Evolutionary conservation across 2,329 filamentous ascomycete genomes (phyloP).

Genomic region (Aspergillus pseudotamarii): DNA sequence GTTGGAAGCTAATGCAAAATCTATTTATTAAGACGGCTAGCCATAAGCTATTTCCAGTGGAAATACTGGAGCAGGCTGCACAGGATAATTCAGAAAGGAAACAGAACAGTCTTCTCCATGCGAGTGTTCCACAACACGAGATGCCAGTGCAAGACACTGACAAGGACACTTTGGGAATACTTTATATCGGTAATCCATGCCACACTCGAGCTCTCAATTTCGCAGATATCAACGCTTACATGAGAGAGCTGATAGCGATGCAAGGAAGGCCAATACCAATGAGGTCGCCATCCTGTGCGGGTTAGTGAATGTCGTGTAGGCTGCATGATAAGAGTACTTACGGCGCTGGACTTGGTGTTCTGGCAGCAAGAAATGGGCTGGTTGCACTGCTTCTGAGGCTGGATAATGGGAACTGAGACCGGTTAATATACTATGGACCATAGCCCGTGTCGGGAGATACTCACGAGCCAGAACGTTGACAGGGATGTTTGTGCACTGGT

Average conservation of each 20-base stretch:
- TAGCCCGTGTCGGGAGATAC: not conserved
- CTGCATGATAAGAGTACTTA: constrained; percentile 15
- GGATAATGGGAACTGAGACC: constrained; percentile 31
- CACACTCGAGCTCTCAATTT: constrained; percentile 1
- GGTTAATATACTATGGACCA: constrained; percentile 2
- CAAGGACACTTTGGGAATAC: not conserved
- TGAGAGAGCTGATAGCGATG: constrained; percentile 41
- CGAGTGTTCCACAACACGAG: constrained; percentile 31
- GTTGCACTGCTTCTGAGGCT: constrained; percentile 44
- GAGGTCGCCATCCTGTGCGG: constrained; percentile 33
- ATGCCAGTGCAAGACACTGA: constrained; percentile 29
- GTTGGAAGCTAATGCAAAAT: not conserved
- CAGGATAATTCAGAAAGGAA: constrained; percentile 12
- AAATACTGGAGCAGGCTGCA: not conserved
- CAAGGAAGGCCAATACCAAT: constrained; percentile 42
- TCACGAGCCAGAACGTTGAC: constrained; percentile 29
- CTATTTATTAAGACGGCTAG: not conserved
- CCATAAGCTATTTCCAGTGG: not conserved
- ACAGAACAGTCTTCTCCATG: constrained; percentile 35
- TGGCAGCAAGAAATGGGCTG: constrained; percentile 46
- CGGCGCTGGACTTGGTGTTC: constrained; percentile 36
- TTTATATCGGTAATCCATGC: constrained; percentile 20
- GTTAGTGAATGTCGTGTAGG: accelerated
- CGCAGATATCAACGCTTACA: constrained; percentile 32
- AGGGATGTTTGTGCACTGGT: constrained; percentile 45